Percentiles rank a stretch among this genome's conserved stretches.
Conservation (phyloP, 2,329 filamentous ascomycete genomes). For the Neonectria magnoliae region DNA sequence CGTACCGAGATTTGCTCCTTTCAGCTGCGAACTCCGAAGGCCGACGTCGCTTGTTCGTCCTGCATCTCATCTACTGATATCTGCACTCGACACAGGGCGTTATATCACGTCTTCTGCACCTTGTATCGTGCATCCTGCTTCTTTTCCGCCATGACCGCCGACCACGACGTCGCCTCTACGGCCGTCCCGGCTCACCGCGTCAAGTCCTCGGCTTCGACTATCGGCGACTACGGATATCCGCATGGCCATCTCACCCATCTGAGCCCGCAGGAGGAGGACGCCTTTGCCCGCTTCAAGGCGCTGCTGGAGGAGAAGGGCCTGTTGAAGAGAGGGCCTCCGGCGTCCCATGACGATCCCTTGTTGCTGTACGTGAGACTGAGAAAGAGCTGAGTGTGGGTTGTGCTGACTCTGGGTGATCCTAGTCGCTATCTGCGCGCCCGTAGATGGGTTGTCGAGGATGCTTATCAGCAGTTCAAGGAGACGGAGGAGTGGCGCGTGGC, state of each 20-base stretch:
- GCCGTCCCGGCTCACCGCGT: slow-evolving; percentile 42
- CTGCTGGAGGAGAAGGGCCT: slow-evolving; percentile 72
- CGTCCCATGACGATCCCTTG: slow-evolving; percentile 78
- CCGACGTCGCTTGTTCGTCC: neutral
- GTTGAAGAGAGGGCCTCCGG: slow-evolving; percentile 65
- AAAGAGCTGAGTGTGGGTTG: no score
- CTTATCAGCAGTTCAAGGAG: slow-evolving; percentile 84
- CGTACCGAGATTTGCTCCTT: neutral
- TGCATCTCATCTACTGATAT: neutral
- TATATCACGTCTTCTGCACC: neutral
- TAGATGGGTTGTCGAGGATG: slow-evolving; percentile 80
- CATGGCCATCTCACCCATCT: slow-evolving; percentile 85
- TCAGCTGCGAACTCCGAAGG: neutral
- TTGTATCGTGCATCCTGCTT: slow-evolving; percentile 5
- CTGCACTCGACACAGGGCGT: no score
- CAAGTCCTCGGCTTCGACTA: slow-evolving; percentile 43
- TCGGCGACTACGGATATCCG: slow-evolving; percentile 67
- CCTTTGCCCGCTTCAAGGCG: slow-evolving; percentile 77
- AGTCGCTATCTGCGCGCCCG: slow-evolving; percentile 89
- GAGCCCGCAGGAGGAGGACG: slow-evolving; percentile 71
- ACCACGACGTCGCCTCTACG: slow-evolving; percentile 33
- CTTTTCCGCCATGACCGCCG: slow-evolving; percentile 38
- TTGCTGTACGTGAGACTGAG: slow-evolving; percentile 73
- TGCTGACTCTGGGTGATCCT: slow-evolving; percentile 34
- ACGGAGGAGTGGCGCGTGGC: slow-evolving; percentile 88